Percentiles rank a stretch among this genome's conserved stretches.
Evolutionary conservation across 2,329 filamentous ascomycete genomes (phyloP).

Genomic region (Zymoseptoria crescenta): DNA sequence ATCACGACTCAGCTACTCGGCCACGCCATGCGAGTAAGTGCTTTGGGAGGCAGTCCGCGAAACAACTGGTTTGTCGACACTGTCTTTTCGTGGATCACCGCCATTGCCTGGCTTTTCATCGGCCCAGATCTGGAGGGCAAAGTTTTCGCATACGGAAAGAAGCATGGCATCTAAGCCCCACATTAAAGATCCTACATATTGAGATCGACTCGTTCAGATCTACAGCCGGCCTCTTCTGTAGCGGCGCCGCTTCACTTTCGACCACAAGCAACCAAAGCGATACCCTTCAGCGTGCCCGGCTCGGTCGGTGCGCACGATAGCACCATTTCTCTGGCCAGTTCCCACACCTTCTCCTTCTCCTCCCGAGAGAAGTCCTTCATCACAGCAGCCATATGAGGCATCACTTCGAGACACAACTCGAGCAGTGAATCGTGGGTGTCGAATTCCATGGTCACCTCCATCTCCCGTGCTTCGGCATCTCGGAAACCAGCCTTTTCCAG

Average conservation of each 20-base stretch:
- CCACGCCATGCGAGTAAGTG: conserved; percentile 58
- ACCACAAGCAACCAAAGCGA: conserved; percentile 22
- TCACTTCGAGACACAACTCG: conserved; percentile 15
- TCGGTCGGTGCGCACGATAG: conserved; percentile 16
- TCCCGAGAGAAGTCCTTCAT: conserved; percentile 18
- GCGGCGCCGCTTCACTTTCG: conserved; percentile 15
- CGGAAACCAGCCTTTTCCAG: conserved; percentile 24
- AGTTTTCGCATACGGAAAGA: conserved; percentile 50
- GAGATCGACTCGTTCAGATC: background rate
- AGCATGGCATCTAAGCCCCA: conserved; percentile 35
- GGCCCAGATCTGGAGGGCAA: conserved; percentile 50
- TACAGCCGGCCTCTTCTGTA: background rate
- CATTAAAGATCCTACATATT: background rate
- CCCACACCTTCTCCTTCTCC: conserved; percentile 15
- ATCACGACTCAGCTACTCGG: conserved; percentile 70
- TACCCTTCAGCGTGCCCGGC: conserved; percentile 21
- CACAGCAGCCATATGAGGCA: conserved; percentile 21
- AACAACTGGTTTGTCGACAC: conserved; percentile 49
- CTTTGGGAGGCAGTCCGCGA: conserved; percentile 45
- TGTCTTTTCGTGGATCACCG: conserved; percentile 46
- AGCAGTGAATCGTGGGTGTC: conserved; percentile 14
- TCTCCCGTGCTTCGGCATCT: conserved; percentile 18
- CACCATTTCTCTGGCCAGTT: conserved; percentile 13
- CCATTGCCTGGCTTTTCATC: conserved; percentile 49
- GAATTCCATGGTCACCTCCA: conserved; percentile 20